Conservation (phyloP, 371 early-diverging fungal species). For the Saksenaea vasiformis region DNA sequence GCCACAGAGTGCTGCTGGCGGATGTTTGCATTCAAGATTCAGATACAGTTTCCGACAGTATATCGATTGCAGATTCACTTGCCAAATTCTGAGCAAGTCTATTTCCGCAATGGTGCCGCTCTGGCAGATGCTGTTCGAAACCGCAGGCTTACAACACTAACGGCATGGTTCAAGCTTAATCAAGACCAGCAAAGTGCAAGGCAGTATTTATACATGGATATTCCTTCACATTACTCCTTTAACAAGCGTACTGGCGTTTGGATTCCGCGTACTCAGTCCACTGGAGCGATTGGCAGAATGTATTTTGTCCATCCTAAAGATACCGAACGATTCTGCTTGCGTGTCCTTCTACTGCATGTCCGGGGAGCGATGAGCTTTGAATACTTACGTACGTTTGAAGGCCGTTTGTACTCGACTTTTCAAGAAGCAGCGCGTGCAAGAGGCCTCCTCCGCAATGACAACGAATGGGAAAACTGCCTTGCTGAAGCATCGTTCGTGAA, state of each 20-base stretch:
- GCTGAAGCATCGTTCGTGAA: too few relatives aligned
- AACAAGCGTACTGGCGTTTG: not conserved
- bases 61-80: not conserved
- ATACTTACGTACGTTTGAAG: conserved; percentile 14
- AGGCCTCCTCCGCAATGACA: too few relatives aligned
- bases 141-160: not conserved
- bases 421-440: too few relatives aligned
- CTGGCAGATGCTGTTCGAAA: not conserved
- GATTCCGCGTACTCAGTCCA: not conserved
- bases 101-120: not conserved
- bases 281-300: too few relatives aligned
- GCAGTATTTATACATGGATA: conserved; percentile 13
- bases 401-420: conserved; percentile 4
- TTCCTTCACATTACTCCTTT: conserved; percentile 14
- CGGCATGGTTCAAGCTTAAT: conserved; percentile 1
- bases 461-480: too few relatives aligned
- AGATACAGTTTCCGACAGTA: not conserved
- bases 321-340: conserved; percentile 21
- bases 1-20: not conserved
- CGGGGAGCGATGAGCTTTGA: conserved; percentile 14
- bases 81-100: not conserved
- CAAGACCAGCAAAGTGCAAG: too few relatives aligned
- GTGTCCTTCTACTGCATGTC: conserved; percentile 13
- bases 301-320: too few relatives aligned
- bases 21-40: not conserved